Conservation (phyloP, 2,329 filamentous ascomycete species). For the Curvularia lunata region DNA sequence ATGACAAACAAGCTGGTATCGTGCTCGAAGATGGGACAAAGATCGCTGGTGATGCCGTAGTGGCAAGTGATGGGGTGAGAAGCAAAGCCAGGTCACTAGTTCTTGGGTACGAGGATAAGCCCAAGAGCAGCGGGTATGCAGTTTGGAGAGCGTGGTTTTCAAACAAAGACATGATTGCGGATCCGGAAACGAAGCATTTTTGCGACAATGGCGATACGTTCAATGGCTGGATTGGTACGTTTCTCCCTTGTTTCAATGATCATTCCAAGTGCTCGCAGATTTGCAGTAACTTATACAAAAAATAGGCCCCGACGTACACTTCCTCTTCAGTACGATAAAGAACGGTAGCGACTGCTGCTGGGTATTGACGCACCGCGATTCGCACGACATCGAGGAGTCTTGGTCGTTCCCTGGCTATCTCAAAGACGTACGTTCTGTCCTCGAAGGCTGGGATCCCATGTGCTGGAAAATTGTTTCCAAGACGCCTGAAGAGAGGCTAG, state of each 20-base stretch:
- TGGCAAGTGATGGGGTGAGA: constrained; percentile 62
- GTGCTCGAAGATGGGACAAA: constrained; percentile 57
- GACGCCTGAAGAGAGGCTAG: constrained; percentile 46
- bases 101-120: constrained; percentile 59
- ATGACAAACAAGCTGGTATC: constrained; percentile 59
- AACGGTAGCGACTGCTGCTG: constrained; percentile 47
- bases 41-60: constrained; percentile 57
- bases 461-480: constrained; percentile 45
- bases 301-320: constrained; percentile 45
- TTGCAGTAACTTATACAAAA: background rate
- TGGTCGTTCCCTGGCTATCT: constrained; percentile 47
- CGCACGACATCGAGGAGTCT: constrained; percentile 46
- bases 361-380: constrained; percentile 46
- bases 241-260: background rate
- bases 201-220: constrained; percentile 49
- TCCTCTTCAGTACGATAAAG: constrained; percentile 49
- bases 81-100: constrained; percentile 59
- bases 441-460: constrained; percentile 45
- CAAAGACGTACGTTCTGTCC: constrained; percentile 41
- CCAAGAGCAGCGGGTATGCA: constrained; percentile 61
- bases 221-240: constrained; percentile 47
- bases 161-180: constrained; percentile 48
- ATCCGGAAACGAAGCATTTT: constrained; percentile 47
- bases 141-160: constrained; percentile 58
- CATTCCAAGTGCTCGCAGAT: background rate